Evolutionary conservation across 495 filamentous ascomycete genomes (phyloP).

Genomic region (Staphylotrichum tortipilum): DNA sequence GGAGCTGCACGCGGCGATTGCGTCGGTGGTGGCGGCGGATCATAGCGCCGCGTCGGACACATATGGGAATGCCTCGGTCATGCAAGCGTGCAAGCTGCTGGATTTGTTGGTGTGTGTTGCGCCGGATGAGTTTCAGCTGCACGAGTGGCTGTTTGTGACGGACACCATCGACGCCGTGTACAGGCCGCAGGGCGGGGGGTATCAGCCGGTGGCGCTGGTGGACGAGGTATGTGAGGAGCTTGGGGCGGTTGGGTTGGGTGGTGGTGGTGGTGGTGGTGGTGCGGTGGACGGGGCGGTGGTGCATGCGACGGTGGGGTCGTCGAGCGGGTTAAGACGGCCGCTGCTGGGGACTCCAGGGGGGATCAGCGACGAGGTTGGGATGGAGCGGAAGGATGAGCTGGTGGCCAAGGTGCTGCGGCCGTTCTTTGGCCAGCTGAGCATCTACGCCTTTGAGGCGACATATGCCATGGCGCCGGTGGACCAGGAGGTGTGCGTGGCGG

Average conservation of each 20-base stretch:
- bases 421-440: constrained; percentile 85
- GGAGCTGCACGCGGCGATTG: constrained; percentile 75
- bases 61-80: constrained; percentile 62
- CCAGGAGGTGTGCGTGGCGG: constrained; percentile 55
- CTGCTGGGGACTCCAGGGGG: constrained; percentile 39
- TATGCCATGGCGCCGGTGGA: constrained; percentile 75
- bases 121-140: constrained; percentile 91
- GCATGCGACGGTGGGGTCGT: constrained; percentile 15
- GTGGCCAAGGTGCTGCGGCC: constrained; percentile 69
- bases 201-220: constrained; percentile 66
- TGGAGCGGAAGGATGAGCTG: constrained; percentile 58
- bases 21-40: constrained; percentile 60
- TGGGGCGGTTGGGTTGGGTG: constrained; percentile 30
- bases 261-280: constrained; percentile 5
- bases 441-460: constrained; percentile 83
- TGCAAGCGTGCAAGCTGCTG: constrained; percentile 89
- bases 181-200: constrained; percentile 49
- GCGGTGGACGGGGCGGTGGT: neutral
- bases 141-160: constrained; percentile 93
- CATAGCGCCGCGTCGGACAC: constrained; percentile 54
- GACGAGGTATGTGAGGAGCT: constrained; percentile 81
- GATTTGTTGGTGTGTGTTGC: constrained; percentile 75
- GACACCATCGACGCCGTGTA: constrained; percentile 97
- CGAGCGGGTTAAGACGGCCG: constrained; percentile 29
- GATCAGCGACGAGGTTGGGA: constrained; percentile 40